Percentiles rank a stretch among this genome's conserved stretches.
These are phyloP conservation scores for Aspergillus bridgeri DNA, from an alignment of 495 filamentous ascomycete genomes.

Conservation along the genomic window DNA sequence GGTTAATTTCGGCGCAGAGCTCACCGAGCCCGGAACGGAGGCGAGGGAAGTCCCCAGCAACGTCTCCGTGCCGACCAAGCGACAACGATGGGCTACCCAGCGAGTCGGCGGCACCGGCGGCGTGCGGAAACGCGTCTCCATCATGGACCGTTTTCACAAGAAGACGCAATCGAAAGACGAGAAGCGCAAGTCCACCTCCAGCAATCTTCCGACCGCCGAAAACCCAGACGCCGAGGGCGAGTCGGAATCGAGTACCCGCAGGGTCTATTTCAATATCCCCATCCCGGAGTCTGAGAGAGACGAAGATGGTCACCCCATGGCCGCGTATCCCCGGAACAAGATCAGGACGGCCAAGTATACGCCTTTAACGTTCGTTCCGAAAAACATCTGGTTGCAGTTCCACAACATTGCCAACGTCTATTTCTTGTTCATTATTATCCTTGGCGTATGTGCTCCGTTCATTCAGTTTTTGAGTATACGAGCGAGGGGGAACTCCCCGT, in stretches of 20 bases:
- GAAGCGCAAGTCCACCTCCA: constrained; percentile 58
- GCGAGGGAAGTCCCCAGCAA: constrained; percentile 42
- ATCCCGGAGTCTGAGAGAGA: constrained; percentile 76
- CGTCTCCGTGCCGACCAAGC: constrained; percentile 58
- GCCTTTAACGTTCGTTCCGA: constrained; percentile 91
- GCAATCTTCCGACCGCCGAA: constrained; percentile 29
- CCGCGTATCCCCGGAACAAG: constrained; percentile 84
- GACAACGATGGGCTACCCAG: constrained; percentile 93
- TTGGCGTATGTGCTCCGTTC: constrained; percentile 57
- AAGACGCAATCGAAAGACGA: constrained; percentile 55
- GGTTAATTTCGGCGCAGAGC: constrained; percentile 27
- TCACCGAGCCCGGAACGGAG: constrained; percentile 20
- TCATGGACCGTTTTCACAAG: constrained; percentile 74
- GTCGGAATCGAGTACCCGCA: constrained; percentile 33
- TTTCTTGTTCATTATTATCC: constrained; percentile 94
- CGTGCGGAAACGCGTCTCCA: constrained; percentile 74
- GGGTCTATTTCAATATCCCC: constrained; percentile 82
- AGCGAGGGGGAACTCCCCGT: not conserved
- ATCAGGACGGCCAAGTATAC: constrained; percentile 98
- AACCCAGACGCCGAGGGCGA: constrained; percentile 41
- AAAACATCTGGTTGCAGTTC: constrained; percentile 96
- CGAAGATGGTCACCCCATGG: constrained; percentile 70
- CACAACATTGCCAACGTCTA: constrained; percentile 99
- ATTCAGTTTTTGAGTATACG: not conserved
- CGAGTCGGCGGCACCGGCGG: constrained; percentile 70